A percentile compares a stretch with the other conserved stretches of the same genome.
Evolutionary conservation across 768 basidiomycete species (phyloP).

Genomic region (Tylopilus plumbeoviolaceoides): DNA sequence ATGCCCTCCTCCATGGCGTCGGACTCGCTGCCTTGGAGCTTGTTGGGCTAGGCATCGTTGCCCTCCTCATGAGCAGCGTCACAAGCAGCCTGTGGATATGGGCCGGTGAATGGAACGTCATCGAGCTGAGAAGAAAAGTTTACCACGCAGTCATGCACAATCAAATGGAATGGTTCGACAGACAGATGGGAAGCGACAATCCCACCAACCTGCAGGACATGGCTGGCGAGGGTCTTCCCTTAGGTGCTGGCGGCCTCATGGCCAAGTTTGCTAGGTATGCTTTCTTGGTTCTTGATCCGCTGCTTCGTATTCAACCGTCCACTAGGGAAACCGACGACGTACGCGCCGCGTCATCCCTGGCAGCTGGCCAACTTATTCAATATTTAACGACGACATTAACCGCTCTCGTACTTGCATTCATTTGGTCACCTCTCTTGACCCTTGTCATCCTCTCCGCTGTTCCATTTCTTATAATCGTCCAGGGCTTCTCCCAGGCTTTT

Average conservation of each 20-base stretch:
- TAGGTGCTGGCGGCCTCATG: constrained; percentile 90
- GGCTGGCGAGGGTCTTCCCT: constrained; percentile 42
- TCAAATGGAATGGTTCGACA: constrained; percentile 90
- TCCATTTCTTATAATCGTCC: constrained; percentile 75
- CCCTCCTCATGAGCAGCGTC: constrained; percentile 67
- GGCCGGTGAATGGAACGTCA: constrained; percentile 77
- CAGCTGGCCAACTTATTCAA: constrained; percentile 74
- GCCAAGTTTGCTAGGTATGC: constrained; percentile 80
- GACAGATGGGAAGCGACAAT: constrained; percentile 61
- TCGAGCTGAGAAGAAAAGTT: constrained; percentile 38
- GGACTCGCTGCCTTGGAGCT: constrained; percentile 64
- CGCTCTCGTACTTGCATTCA: constrained; percentile 78
- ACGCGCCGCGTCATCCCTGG: constrained; percentile 76
- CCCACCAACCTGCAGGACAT: constrained; percentile 34
- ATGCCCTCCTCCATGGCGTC: constrained; percentile 51
- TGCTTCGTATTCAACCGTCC: constrained; percentile 6
- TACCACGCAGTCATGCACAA: constrained; percentile 53
- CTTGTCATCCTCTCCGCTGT: constrained; percentile 90
- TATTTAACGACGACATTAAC: constrained; percentile 76
- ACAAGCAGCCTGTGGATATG: constrained; percentile 83
- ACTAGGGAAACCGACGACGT: constrained; percentile 92
- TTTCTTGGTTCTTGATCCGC: neutral
- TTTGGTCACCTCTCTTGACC: constrained; percentile 76
- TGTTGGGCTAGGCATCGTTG: constrained; percentile 58
- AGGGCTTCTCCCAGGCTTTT: constrained; percentile 66